Evolutionary conservation across 2,329 filamentous ascomycete genomes (phyloP).

Genomic region (Shiraia sp.): DNA sequence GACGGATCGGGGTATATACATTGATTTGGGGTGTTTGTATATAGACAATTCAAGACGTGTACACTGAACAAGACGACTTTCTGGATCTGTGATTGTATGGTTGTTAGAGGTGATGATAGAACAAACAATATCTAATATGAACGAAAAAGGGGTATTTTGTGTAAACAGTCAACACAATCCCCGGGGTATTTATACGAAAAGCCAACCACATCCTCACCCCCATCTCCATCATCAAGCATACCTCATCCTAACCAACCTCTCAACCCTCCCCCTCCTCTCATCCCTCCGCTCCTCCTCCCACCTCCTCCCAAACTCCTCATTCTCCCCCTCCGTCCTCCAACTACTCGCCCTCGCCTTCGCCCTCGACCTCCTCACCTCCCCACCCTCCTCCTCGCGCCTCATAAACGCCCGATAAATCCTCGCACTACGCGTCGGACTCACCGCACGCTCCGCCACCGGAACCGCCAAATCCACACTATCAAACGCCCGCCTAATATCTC

Average conservation of each 20-base stretch:
- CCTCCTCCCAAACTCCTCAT: conserved; percentile 11
- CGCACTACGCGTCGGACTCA: not conserved
- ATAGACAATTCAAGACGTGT: too few relatives aligned
- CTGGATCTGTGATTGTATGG: too few relatives aligned
- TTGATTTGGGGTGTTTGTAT: too few relatives aligned
- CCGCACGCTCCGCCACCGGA: not conserved
- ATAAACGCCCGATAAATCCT: conserved; percentile 17
- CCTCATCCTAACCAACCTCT: conserved; percentile 8
- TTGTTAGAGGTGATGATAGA: too few relatives aligned
- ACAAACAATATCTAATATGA: not conserved
- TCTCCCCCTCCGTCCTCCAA: conserved; percentile 15
- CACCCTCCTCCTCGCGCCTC: conserved; percentile 2
- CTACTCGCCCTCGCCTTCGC: conserved; percentile 14
- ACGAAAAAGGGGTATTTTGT: not conserved
- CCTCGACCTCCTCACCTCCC: conserved; percentile 4
- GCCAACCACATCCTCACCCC: not conserved
- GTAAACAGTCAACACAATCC: too few relatives aligned
- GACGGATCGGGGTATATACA: too few relatives aligned
- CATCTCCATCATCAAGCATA: not conserved
- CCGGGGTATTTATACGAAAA: too few relatives aligned
- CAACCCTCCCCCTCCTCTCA: conserved; percentile 6
- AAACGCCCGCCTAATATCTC: conserved; percentile 24
- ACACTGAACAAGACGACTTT: too few relatives aligned
- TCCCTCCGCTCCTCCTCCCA: conserved; percentile 12
- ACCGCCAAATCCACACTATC: conserved; percentile 8